Percentiles rank a stretch among this genome's conserved stretches.
Conservation (phyloP, 192 early-diverging fungal species). For the Podila minutissima region DNA sequence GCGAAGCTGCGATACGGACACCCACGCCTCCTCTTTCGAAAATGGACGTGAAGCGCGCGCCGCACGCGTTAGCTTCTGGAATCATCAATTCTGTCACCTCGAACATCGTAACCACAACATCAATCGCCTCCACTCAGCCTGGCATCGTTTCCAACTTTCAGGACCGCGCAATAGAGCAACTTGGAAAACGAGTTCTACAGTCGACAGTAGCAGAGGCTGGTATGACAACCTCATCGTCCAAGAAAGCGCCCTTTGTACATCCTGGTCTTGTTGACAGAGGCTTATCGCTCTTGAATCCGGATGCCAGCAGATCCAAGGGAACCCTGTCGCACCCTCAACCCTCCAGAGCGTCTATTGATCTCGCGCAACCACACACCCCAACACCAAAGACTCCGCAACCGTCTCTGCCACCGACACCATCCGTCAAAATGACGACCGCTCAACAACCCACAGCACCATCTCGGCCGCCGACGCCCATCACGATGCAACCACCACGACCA, state of each 20-base stretch:
- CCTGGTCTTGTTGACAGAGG: slow-evolving; percentile 7
- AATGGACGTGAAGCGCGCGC: background rate
- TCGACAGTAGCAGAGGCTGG: slow-evolving; percentile 15
- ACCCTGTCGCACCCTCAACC: background rate
- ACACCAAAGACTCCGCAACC: background rate
- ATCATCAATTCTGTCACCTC: slow-evolving; percentile 31
- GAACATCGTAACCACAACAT: slow-evolving; percentile 14
- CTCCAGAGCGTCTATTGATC: background rate
- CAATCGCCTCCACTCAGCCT: background rate
- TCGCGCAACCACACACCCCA: background rate
- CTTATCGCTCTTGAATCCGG: background rate
- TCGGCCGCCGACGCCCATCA: background rate
- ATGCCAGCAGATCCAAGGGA: background rate
- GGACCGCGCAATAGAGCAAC: slow-evolving; percentile 19
- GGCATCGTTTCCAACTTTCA: background rate
- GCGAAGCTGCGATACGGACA: background rate
- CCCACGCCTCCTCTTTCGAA: background rate
- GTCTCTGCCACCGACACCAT: no score
- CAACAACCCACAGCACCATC: no score
- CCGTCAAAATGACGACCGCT: no score
- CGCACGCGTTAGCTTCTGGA: slow-evolving; percentile 20
- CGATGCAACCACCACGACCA: background rate
- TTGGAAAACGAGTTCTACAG: slow-evolving; percentile 29
- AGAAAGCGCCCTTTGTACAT: slow-evolving; percentile 18
- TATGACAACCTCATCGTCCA: background rate